These are phyloP conservation scores for Aspergillus ruber DNA, from an alignment of 2,329 filamentous ascomycete genomes.

Conservation along the genomic window DNA sequence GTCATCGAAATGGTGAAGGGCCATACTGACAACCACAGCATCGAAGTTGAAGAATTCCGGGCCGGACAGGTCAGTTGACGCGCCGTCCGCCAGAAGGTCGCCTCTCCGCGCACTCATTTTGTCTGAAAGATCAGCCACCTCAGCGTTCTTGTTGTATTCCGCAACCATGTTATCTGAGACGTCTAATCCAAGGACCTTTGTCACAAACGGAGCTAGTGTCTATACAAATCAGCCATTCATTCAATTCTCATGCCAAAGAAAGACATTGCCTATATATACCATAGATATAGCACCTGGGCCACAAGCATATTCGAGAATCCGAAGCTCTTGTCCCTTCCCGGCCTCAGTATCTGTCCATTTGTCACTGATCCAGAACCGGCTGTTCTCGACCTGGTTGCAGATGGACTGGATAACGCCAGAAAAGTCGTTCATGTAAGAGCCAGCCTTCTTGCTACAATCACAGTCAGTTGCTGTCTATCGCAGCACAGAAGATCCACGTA, in stretches of 20 bases:
- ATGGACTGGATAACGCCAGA: constrained; percentile 49
- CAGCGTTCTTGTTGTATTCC: constrained; percentile 57
- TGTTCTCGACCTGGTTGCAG: constrained; percentile 48
- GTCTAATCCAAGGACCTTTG: constrained; percentile 62
- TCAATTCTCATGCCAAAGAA: background rate
- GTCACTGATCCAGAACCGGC: constrained; percentile 57
- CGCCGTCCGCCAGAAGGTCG: constrained; percentile 49
- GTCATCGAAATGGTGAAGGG: constrained; percentile 63
- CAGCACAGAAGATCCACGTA: constrained; percentile 16
- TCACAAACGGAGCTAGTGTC: constrained; percentile 57
- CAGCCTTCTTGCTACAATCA: constrained; percentile 44
- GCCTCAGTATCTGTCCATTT: constrained; percentile 40
- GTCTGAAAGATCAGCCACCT: constrained; percentile 43
- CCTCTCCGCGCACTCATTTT: constrained; percentile 55
- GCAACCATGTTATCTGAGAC: constrained; percentile 64
- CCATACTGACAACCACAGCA: constrained; percentile 55
- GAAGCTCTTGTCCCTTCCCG: constrained; percentile 31
- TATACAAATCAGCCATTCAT: constrained; percentile 22
- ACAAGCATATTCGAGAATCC: constrained; percentile 69
- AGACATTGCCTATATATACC: constrained; percentile 36
- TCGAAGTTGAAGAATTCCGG: constrained; percentile 65
- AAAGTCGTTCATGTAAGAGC: constrained; percentile 53
- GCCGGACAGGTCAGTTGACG: constrained; percentile 52
- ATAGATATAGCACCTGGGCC: constrained; percentile 62
- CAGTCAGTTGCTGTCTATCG: background rate